These are phyloP conservation scores for Aspergillus funiculosus DNA, from an alignment of 495 filamentous ascomycete species.

Conservation along the genomic window DNA sequence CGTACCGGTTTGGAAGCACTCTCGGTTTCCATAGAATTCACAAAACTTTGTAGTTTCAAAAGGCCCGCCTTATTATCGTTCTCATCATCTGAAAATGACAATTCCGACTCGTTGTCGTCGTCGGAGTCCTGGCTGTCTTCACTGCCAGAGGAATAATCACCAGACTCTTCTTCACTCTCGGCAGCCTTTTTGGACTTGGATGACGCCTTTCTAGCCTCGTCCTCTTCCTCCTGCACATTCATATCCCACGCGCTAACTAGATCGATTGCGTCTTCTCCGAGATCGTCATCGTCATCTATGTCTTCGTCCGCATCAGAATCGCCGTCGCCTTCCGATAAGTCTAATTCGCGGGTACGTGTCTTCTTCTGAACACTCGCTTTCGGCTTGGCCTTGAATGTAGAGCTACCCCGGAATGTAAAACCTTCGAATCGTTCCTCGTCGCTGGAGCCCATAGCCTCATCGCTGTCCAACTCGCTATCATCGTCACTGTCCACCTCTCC, in stretches of 20 bases:
- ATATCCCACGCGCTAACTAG: slow-evolving; percentile 76
- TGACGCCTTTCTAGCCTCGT: slow-evolving; percentile 27
- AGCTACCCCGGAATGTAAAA: slow-evolving; percentile 66
- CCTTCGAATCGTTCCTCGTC: slow-evolving; percentile 78
- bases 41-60: slow-evolving; percentile 61
- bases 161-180: slow-evolving; percentile 29
- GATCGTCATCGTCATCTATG: slow-evolving; percentile 54
- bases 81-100: slow-evolving; percentile 56
- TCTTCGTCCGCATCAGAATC: slow-evolving; percentile 40
- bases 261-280: slow-evolving; percentile 84
- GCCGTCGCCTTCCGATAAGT: slow-evolving; percentile 53
- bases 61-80: slow-evolving; percentile 48
- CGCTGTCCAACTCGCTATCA: slow-evolving; percentile 81
- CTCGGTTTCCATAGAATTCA: slow-evolving; percentile 57
- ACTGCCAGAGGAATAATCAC: slow-evolving; percentile 30
- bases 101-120: slow-evolving; percentile 40
- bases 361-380: slow-evolving; percentile 28
- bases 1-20: slow-evolving; percentile 26
- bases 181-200: slow-evolving; percentile 29
- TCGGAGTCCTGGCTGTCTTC: slow-evolving; percentile 39
- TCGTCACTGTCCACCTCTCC: slow-evolving; percentile 70
- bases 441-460: slow-evolving; percentile 87
- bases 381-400: slow-evolving; percentile 44
- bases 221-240: slow-evolving; percentile 49
- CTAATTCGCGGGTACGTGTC: slow-evolving; percentile 37